phyloP scores from a whole-genome alignment of 495 filamentous ascomycete genomes.

The Apiosordaria backusii region DNA sequence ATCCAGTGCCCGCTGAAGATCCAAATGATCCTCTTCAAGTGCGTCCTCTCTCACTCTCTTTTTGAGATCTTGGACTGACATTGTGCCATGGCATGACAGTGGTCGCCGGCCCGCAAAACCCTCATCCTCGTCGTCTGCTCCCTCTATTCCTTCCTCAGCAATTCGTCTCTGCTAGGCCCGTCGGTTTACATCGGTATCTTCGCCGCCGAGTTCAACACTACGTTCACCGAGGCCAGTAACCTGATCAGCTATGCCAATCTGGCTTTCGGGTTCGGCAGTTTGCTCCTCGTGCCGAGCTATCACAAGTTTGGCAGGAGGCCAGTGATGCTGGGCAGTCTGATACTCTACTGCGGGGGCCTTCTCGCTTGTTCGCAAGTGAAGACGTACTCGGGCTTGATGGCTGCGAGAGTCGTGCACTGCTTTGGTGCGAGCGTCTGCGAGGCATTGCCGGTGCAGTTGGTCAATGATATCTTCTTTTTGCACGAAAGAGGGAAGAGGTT shows the following conservation, averaged over 20 bases:
- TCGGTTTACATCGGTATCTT: slow-evolving; percentile 59
- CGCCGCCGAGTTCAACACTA: slow-evolving; percentile 52
- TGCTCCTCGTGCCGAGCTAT: slow-evolving; percentile 58
- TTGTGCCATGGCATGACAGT: slow-evolving; percentile 29
- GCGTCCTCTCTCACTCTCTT: neutral
- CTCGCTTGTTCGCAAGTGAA: slow-evolving; percentile 54
- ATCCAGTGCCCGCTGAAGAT: slow-evolving; percentile 59
- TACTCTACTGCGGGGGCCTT: slow-evolving; percentile 52
- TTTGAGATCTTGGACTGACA: neutral
- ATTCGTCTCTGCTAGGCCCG: slow-evolving; percentile 55
- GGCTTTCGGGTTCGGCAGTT: slow-evolving; percentile 58
- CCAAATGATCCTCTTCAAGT: slow-evolving; percentile 57
- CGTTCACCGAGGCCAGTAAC: slow-evolving; percentile 49
- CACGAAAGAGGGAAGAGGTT: slow-evolving; percentile 58
- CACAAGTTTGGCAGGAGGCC: slow-evolving; percentile 58
- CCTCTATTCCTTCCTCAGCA: slow-evolving; percentile 60
- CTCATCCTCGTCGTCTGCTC: slow-evolving; percentile 58
- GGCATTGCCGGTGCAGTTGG: slow-evolving; percentile 59
- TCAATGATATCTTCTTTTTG: slow-evolving; percentile 65
- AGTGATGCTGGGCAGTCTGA: slow-evolving; percentile 54
- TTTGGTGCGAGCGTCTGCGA: slow-evolving; percentile 61
- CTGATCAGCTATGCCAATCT: slow-evolving; percentile 61
- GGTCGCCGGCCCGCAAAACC: slow-evolving; percentile 57
- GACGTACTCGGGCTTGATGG: slow-evolving; percentile 53
- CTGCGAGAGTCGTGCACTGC: slow-evolving; percentile 51